A percentile compares a stretch with the other conserved stretches of the same genome.
phyloP scores from a whole-genome alignment of 805 yeast species.

The Naumovozyma baii region DNA sequence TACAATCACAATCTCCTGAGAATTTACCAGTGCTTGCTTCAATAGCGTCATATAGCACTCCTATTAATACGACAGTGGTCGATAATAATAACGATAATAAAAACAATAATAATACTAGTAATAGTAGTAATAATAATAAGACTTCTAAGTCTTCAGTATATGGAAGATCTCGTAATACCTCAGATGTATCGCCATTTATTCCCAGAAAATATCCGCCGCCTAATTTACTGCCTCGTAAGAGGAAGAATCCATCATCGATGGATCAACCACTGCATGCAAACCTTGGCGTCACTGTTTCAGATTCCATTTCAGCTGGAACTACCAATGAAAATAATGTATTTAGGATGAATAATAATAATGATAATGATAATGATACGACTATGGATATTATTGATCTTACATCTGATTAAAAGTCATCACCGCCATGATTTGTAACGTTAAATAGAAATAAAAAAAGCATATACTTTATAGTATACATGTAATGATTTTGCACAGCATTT shows the following conservation, averaged over 20 bases:
- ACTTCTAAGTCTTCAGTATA: background rate
- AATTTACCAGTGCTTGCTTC: background rate
- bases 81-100: no score
- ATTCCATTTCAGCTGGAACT: no score
- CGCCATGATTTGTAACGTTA: no score
- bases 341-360: background rate
- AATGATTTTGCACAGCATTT: no score
- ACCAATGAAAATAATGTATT: no score
- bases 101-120: no score
- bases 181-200: constrained; percentile 24
- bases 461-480: no score
- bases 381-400: constrained; percentile 11
- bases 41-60: no score
- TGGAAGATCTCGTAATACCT: background rate
- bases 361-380: constrained; percentile 2
- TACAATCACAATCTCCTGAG: no score
- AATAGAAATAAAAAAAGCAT: no score
- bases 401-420: constrained; percentile 5
- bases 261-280: no score
- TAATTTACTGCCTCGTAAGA: background rate
- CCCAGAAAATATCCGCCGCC: constrained; percentile 24
- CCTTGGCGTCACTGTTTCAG: constrained; percentile 1
- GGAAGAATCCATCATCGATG: constrained; percentile 1
- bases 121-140: background rate
- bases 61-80: no score